These are phyloP conservation scores for Bjerkandera adusta DNA, from an alignment of 1,284 basidiomycete species.

Conservation along the genomic window DNA sequence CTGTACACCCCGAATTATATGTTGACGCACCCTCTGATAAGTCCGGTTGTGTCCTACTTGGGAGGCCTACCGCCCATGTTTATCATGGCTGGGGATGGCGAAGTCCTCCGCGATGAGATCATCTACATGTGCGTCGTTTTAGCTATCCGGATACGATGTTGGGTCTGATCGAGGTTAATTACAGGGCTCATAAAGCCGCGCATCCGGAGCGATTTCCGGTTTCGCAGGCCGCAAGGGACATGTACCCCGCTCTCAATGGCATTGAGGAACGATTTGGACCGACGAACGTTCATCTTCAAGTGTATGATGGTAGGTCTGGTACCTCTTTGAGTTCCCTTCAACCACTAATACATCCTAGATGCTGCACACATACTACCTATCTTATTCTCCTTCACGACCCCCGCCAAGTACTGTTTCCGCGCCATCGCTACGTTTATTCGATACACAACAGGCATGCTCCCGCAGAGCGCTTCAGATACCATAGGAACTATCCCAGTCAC, in stretches of 20 bases:
- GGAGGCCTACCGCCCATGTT: constrained; percentile 90
- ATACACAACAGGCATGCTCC: constrained; percentile 52
- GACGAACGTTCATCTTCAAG: constrained; percentile 91
- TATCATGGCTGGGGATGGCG: constrained; percentile 86
- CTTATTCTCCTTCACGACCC: constrained; percentile 81
- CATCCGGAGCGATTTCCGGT: constrained; percentile 76
- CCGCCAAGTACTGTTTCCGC: constrained; percentile 77
- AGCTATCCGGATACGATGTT: background rate
- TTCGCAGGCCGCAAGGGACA: constrained; percentile 51
- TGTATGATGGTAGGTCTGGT: constrained; percentile 63
- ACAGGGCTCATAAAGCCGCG: constrained; percentile 90
- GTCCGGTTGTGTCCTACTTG: constrained; percentile 80
- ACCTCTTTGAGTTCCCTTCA: background rate
- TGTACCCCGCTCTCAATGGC: constrained; percentile 67
- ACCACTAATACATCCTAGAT: constrained; percentile 42
- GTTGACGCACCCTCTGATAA: constrained; percentile 83
- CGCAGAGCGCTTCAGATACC: constrained; percentile 12
- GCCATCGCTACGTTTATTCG: constrained; percentile 68
- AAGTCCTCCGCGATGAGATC: constrained; percentile 92
- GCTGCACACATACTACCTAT: constrained; percentile 75
- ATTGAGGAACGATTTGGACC: constrained; percentile 65
- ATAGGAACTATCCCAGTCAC: constrained; percentile 13
- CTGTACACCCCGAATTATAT: constrained; percentile 88
- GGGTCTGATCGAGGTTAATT: constrained; percentile 7
- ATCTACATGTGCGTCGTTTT: constrained; percentile 70